Base-by-base conservation (phyloP, 164 flowering plant genomes). In the Berberis thunbergii region DNA sequence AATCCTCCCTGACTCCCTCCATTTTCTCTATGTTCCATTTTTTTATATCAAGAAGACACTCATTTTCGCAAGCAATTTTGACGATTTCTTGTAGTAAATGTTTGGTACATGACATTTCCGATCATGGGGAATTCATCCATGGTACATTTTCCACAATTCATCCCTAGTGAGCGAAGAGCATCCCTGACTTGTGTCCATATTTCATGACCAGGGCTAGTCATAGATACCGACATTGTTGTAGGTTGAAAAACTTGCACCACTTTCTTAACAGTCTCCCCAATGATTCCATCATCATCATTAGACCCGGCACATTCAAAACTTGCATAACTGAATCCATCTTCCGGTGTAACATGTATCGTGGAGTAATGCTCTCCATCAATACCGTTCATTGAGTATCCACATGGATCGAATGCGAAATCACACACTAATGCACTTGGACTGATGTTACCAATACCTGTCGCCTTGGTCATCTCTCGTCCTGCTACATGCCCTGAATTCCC, bases 311-410 rank as follows among this genome's bases (percentile, higher is more conserved):
- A 84, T 73, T 94, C 99, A 68, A 75, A 94, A 70, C 99, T 94
- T 0, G 97, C 97, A 69, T 94, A 94, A 67, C 99, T 94, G 73
- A 54, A 89, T 3, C 99, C 99, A 41, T 91, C 96, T 55, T 94
- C 99, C 0, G 99, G 99, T 1, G 99, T 94, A 11, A 94, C 96
- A 64, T 94, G 99, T 38, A 94, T 84, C 0, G 99, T 94, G 4
- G 95, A 89, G 71, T 87, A 87, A 3, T 84, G 83, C 45, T 68
- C 73, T 3, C 81, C 85, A 46, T 83, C 82, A 4, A 91, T 63
- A 4, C 93, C 88, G 61, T 94, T 94, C 99, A 91, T 94, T 2
- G 99, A 94, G 73, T 94, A 94, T 0, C 99, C 99, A 69, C 99
- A 94, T 0, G 99, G 97, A 63, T 94, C 97, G 74, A 94, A 94